These are phyloP conservation scores for Leishmania aethiopica DNA, from an alignment of 208 protist species.

Conservation along the genomic window DNA sequence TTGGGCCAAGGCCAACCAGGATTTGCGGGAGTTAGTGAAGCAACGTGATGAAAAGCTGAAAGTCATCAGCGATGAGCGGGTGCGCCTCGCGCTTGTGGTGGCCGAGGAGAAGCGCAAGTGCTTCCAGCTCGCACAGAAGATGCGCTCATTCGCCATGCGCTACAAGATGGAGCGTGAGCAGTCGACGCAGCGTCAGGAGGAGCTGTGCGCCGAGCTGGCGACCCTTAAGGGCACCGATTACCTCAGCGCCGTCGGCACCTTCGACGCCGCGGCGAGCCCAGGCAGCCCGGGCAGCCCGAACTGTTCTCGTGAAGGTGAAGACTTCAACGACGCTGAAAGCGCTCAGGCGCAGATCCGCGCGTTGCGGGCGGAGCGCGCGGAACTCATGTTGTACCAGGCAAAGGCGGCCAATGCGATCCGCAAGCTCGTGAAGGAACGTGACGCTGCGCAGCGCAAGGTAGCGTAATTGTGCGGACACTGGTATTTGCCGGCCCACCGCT, in stretches of 20 bases:
- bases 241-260: conserved; percentile 45
- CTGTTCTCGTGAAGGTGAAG: conserved; percentile 13
- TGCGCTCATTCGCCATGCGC: conserved; percentile 49
- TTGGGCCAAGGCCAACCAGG: conserved; percentile 51
- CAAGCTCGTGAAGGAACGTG: conserved; percentile 71
- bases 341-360: conserved; percentile 45
- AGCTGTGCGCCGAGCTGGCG: conserved; percentile 61
- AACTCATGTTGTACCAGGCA: conserved; percentile 76
- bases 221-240: conserved; percentile 81
- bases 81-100: conserved; percentile 65
- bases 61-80: conserved; percentile 62
- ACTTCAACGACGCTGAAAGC: conserved; percentile 30
- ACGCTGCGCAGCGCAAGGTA: conserved; percentile 26
- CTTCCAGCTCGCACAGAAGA: conserved; percentile 73
- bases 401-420: conserved; percentile 80
- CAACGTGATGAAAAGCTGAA: conserved; percentile 53
- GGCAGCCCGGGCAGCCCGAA: conserved; percentile 21
- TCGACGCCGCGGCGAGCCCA: background rate
- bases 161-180: conserved; percentile 59
- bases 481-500: background rate
- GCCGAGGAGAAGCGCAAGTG: conserved; percentile 69
- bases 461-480: background rate
- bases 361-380: conserved; percentile 56
- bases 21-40: conserved; percentile 54
- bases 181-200: conserved; percentile 47